A percentile compares a stretch with the other conserved stretches of the same genome.
These are phyloP conservation scores for Scutellaria minor DNA, from an alignment of 257 asterid genomes.

Conservation along the genomic window DNA sequence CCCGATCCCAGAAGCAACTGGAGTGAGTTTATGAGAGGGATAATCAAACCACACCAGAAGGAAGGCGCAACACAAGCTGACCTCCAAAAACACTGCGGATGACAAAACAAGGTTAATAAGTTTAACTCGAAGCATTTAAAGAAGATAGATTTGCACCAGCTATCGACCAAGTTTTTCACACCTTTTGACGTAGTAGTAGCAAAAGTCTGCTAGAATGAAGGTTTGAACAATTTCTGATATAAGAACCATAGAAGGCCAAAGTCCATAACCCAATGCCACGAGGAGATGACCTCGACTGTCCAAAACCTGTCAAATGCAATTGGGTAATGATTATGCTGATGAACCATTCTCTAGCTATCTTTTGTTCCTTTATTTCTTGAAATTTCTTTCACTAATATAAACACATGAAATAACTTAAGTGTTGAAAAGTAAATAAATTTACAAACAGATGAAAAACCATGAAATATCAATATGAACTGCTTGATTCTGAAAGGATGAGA, in stretches of 20 bases:
- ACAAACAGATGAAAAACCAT: not conserved
- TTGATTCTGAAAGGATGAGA: not conserved
- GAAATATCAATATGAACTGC: not conserved
- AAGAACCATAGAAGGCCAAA: conserved; percentile 84
- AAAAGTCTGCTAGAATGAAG: conserved; percentile 75
- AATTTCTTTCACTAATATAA: not conserved
- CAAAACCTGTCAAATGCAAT: conserved; percentile 57
- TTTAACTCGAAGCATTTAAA: conserved; percentile 12
- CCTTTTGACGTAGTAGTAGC: conserved; percentile 79
- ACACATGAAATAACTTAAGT: not conserved
- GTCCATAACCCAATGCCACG: conserved; percentile 74
- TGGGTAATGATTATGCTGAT: conserved; percentile 12
- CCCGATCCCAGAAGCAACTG: conserved; percentile 2
- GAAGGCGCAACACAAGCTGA: conserved; percentile 78
- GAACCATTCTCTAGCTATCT: not conserved
- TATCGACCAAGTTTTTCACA: not conserved
- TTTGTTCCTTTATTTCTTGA: not conserved
- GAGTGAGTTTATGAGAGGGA: not conserved
- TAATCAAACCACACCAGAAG: conserved; percentile 72
- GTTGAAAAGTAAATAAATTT: too few species aligned
- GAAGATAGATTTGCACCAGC: conserved; percentile 1
- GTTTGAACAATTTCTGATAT: conserved; percentile 80
- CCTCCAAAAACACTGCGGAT: conserved; percentile 76
- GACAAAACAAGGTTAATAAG: conserved; percentile 20
- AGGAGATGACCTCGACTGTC: conserved; percentile 82